Conservation (phyloP, 495 filamentous ascomycete species). For the Penicillium fimorum region DNA sequence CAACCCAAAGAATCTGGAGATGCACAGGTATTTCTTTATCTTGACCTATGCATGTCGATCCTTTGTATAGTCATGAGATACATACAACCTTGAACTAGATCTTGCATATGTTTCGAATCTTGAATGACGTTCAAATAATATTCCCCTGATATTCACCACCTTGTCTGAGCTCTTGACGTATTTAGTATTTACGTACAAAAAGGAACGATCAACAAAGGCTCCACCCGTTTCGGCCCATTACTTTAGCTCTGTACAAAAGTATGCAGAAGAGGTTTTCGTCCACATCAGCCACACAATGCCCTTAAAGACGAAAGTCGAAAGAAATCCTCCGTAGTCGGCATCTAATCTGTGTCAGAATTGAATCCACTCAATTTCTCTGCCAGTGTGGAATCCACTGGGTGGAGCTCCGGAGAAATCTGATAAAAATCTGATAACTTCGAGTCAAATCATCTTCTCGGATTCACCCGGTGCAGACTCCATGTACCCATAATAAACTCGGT, state of each 20-base stretch:
- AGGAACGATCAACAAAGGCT: constrained; percentile 2
- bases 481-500: constrained; percentile 24
- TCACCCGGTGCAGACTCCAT: constrained; percentile 14
- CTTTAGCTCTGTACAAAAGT: neutral
- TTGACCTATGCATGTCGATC: neutral
- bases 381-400: constrained; percentile 21
- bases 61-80: neutral
- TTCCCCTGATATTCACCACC: neutral
- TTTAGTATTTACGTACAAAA: neutral
- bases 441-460: constrained; percentile 23
- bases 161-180: neutral
- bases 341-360: constrained; percentile 3
- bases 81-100: neutral
- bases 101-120: too few relatives aligned
- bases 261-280: neutral
- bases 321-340: neutral
- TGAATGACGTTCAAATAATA: neutral
- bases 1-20: neutral
- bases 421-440: constrained; percentile 32
- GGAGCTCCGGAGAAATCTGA: constrained; percentile 29
- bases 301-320: neutral
- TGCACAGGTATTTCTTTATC: neutral
- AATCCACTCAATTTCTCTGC: constrained; percentile 4
- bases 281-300: constrained; percentile 4
- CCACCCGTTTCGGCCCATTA: constrained; percentile 5